phyloP scores from a whole-genome alignment of 2,329 filamentous ascomycete genomes.

The Dothiorella sarmentorum region DNA sequence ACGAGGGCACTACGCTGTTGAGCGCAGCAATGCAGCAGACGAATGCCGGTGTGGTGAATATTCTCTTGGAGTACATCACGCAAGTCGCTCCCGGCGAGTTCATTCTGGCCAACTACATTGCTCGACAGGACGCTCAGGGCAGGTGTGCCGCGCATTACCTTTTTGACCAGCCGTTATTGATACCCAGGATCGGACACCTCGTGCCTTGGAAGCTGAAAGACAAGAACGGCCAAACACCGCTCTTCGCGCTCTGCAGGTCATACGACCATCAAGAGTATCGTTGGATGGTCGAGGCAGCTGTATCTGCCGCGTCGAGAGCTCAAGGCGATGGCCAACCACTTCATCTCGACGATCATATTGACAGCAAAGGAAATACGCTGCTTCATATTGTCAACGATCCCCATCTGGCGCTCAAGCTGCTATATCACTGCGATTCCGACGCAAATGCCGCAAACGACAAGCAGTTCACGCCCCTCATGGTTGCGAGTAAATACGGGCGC shows the following conservation, averaged over 20 bases:
- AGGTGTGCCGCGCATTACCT: slow-evolving; percentile 93
- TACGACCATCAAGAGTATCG: slow-evolving; percentile 90
- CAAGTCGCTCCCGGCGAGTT: slow-evolving; percentile 51
- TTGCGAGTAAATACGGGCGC: slow-evolving; percentile 95
- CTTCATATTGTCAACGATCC: slow-evolving; percentile 93
- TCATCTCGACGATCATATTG: slow-evolving; percentile 88
- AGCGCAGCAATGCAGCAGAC: slow-evolving; percentile 88
- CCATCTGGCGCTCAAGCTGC: slow-evolving; percentile 68
- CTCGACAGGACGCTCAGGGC: slow-evolving; percentile 75
- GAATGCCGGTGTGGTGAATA: slow-evolving; percentile 69
- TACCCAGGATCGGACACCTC: slow-evolving; percentile 69
- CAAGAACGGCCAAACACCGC: slow-evolving; percentile 94
- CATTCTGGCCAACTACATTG: slow-evolving; percentile 65
- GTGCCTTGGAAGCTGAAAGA: slow-evolving; percentile 89
- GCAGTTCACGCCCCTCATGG: slow-evolving; percentile 92
- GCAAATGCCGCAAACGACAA: slow-evolving; percentile 95
- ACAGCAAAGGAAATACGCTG: slow-evolving; percentile 88
- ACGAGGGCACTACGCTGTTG: slow-evolving; percentile 82
- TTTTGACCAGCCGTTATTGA: slow-evolving; percentile 82
- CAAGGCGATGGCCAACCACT: slow-evolving; percentile 78
- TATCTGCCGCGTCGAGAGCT: slow-evolving; percentile 67
- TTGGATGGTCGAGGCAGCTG: slow-evolving; percentile 78
- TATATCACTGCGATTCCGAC: slow-evolving; percentile 87
- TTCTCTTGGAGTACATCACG: slow-evolving; percentile 69
- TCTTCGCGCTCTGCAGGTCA: slow-evolving; percentile 91